Conservation (phyloP, 1,284 basidiomycete species). For the Volvariella volvacea region DNA sequence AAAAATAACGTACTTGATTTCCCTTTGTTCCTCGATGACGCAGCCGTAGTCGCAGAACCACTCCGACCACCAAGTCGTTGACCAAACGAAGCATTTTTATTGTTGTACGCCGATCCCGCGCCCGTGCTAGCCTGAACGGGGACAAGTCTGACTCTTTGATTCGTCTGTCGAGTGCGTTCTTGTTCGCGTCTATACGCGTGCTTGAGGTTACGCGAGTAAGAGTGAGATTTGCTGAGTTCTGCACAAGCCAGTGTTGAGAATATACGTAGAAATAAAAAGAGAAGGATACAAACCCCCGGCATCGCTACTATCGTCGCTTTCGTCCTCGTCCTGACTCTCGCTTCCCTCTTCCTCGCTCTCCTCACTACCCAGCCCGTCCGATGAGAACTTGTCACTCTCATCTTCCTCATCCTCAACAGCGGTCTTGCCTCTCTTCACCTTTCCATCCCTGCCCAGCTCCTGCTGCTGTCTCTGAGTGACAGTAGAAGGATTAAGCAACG, state of each 20-base stretch:
- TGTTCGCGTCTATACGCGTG: slow-evolving; percentile 36
- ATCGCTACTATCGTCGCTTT: slow-evolving; percentile 32
- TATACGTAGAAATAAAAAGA: slow-evolving; percentile 11
- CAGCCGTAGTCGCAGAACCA: too few relatives aligned
- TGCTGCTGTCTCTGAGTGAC: slow-evolving; percentile 39
- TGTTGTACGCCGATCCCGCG: slow-evolving; percentile 20
- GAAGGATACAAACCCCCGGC: slow-evolving; percentile 30
- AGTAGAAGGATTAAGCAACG: slow-evolving; percentile 85
- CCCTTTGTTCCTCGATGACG: slow-evolving; percentile 9
- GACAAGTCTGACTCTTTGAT: slow-evolving; percentile 47
- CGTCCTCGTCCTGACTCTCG: slow-evolving; percentile 36
- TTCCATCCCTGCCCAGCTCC: slow-evolving; percentile 2
- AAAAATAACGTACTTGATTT: not conserved
- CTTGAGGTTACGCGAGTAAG: slow-evolving; percentile 30
- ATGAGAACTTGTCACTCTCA: slow-evolving; percentile 77
- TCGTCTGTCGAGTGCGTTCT: slow-evolving; percentile 31
- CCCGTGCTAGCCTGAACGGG: slow-evolving; percentile 41
- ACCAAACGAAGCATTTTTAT: slow-evolving; percentile 61
- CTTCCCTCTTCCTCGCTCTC: slow-evolving; percentile 46
- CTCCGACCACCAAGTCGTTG: slow-evolving; percentile 51
- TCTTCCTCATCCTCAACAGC: slow-evolving; percentile 89
- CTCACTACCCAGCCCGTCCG: slow-evolving; percentile 54
- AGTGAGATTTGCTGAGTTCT: slow-evolving; percentile 45
- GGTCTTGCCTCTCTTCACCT: slow-evolving; percentile 46
- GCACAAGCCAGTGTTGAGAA: slow-evolving; percentile 11